Evolutionary conservation across 2,329 filamentous ascomycete genomes (phyloP).

Genomic region (Pyrenophora tritici-repentis): DNA sequence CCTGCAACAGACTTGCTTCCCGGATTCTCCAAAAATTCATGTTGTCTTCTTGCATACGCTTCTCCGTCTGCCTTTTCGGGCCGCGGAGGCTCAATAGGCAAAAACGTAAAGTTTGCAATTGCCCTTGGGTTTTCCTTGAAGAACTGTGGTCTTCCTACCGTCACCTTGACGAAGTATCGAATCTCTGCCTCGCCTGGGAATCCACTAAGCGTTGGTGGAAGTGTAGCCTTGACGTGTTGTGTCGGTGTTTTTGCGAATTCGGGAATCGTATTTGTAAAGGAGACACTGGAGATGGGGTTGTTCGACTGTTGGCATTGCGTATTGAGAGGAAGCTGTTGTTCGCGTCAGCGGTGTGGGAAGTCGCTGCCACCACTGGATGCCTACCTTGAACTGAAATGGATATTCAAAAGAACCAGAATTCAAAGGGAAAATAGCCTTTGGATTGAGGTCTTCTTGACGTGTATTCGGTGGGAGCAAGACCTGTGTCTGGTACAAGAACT

Average conservation of each 20-base stretch:
- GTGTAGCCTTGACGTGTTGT: conserved; percentile 78
- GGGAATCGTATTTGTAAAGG: conserved; percentile 50
- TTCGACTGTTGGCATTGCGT: conserved; percentile 62
- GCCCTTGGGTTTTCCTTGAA: conserved; percentile 86
- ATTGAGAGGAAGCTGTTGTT: conserved; percentile 64
- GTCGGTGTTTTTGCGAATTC: conserved; percentile 54
- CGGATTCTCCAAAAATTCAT: conserved; percentile 57
- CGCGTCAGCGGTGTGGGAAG: background rate
- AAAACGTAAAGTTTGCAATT: conserved; percentile 70
- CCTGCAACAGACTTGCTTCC: conserved; percentile 19
- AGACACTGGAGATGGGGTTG: conserved; percentile 50
- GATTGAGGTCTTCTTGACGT: conserved; percentile 46
- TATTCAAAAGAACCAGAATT: conserved; percentile 75
- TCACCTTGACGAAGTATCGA: conserved; percentile 94
- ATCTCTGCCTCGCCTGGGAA: conserved; percentile 89
- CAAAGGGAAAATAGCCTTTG: conserved; percentile 61
- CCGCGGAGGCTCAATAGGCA: conserved; percentile 89
- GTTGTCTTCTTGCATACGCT: conserved; percentile 77
- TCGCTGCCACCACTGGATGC: background rate
- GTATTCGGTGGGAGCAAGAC: conserved; percentile 70
- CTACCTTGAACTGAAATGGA: conserved; percentile 77
- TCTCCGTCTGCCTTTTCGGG: conserved; percentile 71
- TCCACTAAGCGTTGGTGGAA: conserved; percentile 87
- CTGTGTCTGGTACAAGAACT: conserved; percentile 73
- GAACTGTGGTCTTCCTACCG: conserved; percentile 82